Base-by-base conservation (phyloP, 78 protist genomes). In the Carpediemonas membranifera region DNA sequence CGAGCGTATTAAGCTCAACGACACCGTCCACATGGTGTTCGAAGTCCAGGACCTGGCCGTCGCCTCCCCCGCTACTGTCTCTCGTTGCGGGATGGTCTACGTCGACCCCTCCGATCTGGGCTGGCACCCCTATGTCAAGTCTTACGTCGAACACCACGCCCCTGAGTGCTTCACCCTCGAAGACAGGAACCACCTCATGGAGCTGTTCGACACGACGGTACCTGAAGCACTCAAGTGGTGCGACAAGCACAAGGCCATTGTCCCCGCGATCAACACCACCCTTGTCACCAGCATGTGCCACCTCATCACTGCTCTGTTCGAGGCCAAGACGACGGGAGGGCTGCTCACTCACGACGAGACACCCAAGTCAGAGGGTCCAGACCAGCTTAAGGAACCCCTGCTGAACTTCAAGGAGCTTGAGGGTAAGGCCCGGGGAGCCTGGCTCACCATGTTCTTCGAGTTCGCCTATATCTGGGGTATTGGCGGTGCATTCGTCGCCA, bases 21-120 rank as follows among this genome's bases (percentile, higher is more conserved):
- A 30, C 39, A 75, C 80, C 30, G 51, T 79, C 67, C 52, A 34
- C 35, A 64, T 85, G 84, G 24, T 82, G 30, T 88, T 88, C 63
- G 93, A 88, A 43, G 89, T 84, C 18, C 65, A 68, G 33, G 88
- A 88, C 71, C 70, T 88, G 16, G 57, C 81, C 24, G 86, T 76
- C 27, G 93, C 93, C 1, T 88, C 93, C 13, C 93, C 93, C 0
- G 93, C 93, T 30, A 88, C 93, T 35, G 88, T 88, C 33, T 73
- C 83, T 1, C 79, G 93, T 1, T 81, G 87, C 59, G 93, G 93
- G 30, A 88, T 88, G 88, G 93, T 88, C 30, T 88, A 80, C 73
- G 27, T 84, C 21, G 75, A 71, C 56, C 74, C 75, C 7, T 11
- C 24, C 24, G 68, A 78, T 18, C 58, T 87, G 21, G 73, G 77